Evolutionary conservation across 2,329 filamentous ascomycete genomes (phyloP), one percentile per base, ranked within the genome.

Genomic region (Ascochyta pisi): DNA sequence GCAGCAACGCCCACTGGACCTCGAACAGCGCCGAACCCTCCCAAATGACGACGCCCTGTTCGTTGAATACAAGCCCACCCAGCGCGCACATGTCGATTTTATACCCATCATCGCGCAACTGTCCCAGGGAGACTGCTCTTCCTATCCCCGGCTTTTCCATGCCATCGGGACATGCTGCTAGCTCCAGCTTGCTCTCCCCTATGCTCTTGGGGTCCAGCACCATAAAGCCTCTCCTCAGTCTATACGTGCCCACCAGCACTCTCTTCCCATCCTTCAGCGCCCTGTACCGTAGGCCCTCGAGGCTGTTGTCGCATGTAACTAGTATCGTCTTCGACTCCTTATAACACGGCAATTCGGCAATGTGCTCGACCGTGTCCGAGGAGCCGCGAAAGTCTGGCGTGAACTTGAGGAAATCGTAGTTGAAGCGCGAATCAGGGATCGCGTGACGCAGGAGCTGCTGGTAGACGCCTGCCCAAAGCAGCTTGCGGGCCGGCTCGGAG

Each of bases 11-110:
- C 77, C 76, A 81, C 52, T 79, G 78, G 6, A 80, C 67, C 42
- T 80, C 78, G 40, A 80, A 80, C 40, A 76, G 71, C 10, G 76
- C 72, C 41, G 75, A 70, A 0, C 77, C 77, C 54, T 78, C 78
- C 34, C 76, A 77, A 24, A 80, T 70, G 6, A 76, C 62, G 4
- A 79, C 63, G 0, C 78, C 78, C n/a, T 64, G 45, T 26, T 59
- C 50, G 22, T 73, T 78, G 63, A 80, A 75, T 3, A 74, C 77
- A 10, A 77, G 69, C 0, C 74, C 77, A 1, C 79, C 78, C 0
- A 75, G 76, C 10, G 76, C 73, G 56, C 78, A 77, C 48, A 80
- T 43, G 23, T 73, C 73, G 8, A 78, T 62, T 13, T 52, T 55
- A 0, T 71, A 41, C 1, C 61, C 59, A 34, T 72, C 56, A 10